Evolutionary conservation across 2,329 filamentous ascomycete species (phyloP).

Genomic region (Eutypella sp.): DNA sequence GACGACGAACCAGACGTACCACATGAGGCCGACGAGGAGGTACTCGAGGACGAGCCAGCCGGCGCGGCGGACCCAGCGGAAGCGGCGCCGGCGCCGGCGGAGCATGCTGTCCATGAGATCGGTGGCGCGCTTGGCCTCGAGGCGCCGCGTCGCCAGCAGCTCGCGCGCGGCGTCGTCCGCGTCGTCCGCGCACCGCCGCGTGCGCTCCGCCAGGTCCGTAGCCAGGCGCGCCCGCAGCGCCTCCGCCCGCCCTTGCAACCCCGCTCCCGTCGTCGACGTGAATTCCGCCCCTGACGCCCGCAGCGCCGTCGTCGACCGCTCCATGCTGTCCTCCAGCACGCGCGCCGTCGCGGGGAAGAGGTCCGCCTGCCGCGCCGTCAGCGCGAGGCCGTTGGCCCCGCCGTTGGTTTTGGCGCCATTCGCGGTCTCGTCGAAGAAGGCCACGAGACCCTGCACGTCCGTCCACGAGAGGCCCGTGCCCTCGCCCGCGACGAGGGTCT

Average conservation of each 20-base stretch:
- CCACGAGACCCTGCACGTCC: constrained; percentile 37
- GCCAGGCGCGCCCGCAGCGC: constrained; percentile 41
- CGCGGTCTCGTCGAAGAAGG: constrained; percentile 4
- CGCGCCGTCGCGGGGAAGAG: constrained; percentile 49
- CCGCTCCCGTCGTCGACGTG: constrained; percentile 48
- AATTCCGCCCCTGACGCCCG: constrained; percentile 57
- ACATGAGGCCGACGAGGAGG: constrained; percentile 83
- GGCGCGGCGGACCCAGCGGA: constrained; percentile 69
- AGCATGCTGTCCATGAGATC: constrained; percentile 76
- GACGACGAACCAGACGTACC: constrained; percentile 90
- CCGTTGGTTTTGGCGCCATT: background rate
- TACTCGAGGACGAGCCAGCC: constrained; percentile 85
- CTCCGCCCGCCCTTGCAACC: constrained; percentile 45
- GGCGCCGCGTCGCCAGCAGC: constrained; percentile 68
- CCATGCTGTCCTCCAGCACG: constrained; percentile 44
- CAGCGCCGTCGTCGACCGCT: constrained; percentile 49
- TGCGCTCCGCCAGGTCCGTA: constrained; percentile 53
- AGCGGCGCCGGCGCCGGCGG: constrained; percentile 58
- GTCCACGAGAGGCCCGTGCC: constrained; percentile 32
- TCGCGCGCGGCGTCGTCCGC: constrained; percentile 75
- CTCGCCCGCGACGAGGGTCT: constrained; percentile 10
- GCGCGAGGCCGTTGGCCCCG: constrained; percentile 20
- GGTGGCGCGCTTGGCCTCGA: constrained; percentile 74
- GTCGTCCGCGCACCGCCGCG: constrained; percentile 66
- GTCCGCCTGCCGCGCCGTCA: constrained; percentile 36